A percentile compares a stretch with the other conserved stretches of the same genome.
phyloP scores from a whole-genome alignment of 129 eudicot genomes.

The Flaveria brownii region DNA sequence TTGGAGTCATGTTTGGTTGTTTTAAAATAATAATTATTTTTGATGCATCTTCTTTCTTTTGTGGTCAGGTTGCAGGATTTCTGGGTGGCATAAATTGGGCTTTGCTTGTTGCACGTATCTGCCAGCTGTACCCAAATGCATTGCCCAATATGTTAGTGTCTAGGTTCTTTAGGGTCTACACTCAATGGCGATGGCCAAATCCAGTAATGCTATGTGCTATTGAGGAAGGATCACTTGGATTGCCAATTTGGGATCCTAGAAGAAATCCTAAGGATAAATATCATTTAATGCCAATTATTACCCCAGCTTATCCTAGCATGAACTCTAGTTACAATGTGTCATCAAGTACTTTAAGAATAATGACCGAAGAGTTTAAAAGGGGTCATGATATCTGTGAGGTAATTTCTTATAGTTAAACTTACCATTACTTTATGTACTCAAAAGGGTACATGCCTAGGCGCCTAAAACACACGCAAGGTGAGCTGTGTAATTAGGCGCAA shows the following conservation, averaged over 20 bases:
- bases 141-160: conserved; percentile 69
- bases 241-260: conserved; percentile 74
- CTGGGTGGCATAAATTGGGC: conserved; percentile 84
- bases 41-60: background rate
- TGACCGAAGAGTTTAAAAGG: conserved; percentile 70
- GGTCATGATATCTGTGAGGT: conserved; percentile 71
- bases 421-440: background rate
- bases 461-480: too few relatives aligned
- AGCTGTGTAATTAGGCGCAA: too few relatives aligned
- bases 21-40: background rate
- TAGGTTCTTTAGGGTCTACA: conserved; percentile 66
- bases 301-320: conserved; percentile 82
- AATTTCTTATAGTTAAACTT: background rate
- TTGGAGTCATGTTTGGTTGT: background rate
- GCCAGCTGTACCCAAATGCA: conserved; percentile 77
- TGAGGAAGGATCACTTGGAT: conserved; percentile 66
- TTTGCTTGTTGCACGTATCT: conserved; percentile 72
- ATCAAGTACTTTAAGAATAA: conserved; percentile 58
- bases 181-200: conserved; percentile 82
- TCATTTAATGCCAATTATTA: conserved; percentile 72
- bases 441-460: background rate
- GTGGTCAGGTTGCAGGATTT: conserved; percentile 60
- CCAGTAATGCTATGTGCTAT: conserved; percentile 70
- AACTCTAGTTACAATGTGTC: conserved; percentile 78
- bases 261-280: conserved; percentile 54